Percentiles rank a stretch among this genome's conserved stretches.
Conservation (phyloP, 2,329 filamentous ascomycete genomes). For the Lizonia empirigonia region DNA sequence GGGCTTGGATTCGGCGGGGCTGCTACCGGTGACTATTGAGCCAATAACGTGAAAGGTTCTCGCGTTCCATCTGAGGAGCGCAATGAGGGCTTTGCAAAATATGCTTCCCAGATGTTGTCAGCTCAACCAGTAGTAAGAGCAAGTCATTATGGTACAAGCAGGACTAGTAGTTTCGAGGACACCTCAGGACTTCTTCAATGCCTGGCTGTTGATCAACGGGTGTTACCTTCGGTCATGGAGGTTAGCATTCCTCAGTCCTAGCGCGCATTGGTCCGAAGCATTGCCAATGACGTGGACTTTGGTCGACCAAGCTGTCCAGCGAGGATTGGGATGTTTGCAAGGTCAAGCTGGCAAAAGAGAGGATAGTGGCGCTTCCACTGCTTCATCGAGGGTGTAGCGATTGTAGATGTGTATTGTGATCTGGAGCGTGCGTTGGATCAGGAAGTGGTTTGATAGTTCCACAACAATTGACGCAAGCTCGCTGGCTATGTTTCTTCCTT, state of each 20-base stretch:
- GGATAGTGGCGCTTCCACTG: not conserved
- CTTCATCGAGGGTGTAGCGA: not conserved
- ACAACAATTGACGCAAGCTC: conserved; percentile 4
- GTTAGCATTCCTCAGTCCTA: not conserved
- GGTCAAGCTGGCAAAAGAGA: not conserved
- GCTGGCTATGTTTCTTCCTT: conserved; percentile 34
- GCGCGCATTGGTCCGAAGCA: not conserved
- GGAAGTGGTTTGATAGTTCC: not conserved
- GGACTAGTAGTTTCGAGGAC: not conserved
- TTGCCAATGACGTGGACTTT: conserved; percentile 3
- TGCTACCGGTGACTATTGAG: not conserved
- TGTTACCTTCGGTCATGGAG: not conserved
- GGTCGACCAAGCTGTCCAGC: not conserved
- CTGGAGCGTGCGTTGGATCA: not conserved
- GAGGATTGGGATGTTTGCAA: not conserved
- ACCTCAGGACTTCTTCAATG: no score
- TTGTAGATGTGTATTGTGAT: not conserved
- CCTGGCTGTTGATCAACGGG: no score
- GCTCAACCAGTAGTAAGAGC: not conserved
- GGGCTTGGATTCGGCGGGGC: not conserved
- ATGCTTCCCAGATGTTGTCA: not conserved
- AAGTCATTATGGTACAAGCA: not conserved
- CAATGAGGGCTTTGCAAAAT: not conserved
- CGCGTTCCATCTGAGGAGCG: not conserved
- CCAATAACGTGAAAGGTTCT: not conserved